Percentiles rank a stretch among this genome's conserved stretches.
phyloP scores from a whole-genome alignment of 495 filamentous ascomycete species.

The Penicillium diatomitis region DNA sequence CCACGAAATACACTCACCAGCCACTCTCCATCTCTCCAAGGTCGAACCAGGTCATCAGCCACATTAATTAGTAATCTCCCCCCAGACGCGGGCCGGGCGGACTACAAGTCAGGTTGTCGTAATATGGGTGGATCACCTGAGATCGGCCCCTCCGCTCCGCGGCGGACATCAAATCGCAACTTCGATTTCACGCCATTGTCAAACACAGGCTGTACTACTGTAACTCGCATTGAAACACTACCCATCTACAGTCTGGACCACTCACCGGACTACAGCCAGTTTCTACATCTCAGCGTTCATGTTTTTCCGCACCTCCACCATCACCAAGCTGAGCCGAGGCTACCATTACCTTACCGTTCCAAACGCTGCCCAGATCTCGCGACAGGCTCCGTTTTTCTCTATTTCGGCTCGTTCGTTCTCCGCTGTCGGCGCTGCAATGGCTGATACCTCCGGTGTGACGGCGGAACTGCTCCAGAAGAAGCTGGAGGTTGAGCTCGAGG shows the following conservation, averaged over 20 bases:
- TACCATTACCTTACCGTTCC: conserved; percentile 35
- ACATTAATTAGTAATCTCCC: too few relatives aligned
- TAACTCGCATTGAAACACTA: too few relatives aligned
- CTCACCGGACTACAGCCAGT: too few relatives aligned
- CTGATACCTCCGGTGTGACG: conserved; percentile 53
- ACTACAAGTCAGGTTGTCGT: too few relatives aligned
- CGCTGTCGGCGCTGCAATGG: conserved; percentile 36
- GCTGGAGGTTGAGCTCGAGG: conserved; percentile 63
- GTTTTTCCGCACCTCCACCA: conserved; percentile 32
- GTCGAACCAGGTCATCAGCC: too few relatives aligned
- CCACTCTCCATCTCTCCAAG: background rate
- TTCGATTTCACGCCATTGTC: too few relatives aligned
- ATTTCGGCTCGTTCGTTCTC: conserved; percentile 32
- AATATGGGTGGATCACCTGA: too few relatives aligned
- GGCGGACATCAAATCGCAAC: too few relatives aligned
- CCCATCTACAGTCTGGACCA: too few relatives aligned
- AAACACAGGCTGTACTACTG: too few relatives aligned
- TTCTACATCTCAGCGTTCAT: conserved; percentile 20
- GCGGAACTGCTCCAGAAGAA: conserved; percentile 57
- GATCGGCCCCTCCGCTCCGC: too few relatives aligned
- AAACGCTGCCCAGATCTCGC: conserved; percentile 7
- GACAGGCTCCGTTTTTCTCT: conserved; percentile 27
- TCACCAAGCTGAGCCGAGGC: conserved; percentile 34
- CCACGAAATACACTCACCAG: conserved; percentile 6
- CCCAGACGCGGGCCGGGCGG: too few relatives aligned